phyloP scores from a whole-genome alignment of 106 monocot genomes.

The Acanthochlamys bracteata region DNA sequence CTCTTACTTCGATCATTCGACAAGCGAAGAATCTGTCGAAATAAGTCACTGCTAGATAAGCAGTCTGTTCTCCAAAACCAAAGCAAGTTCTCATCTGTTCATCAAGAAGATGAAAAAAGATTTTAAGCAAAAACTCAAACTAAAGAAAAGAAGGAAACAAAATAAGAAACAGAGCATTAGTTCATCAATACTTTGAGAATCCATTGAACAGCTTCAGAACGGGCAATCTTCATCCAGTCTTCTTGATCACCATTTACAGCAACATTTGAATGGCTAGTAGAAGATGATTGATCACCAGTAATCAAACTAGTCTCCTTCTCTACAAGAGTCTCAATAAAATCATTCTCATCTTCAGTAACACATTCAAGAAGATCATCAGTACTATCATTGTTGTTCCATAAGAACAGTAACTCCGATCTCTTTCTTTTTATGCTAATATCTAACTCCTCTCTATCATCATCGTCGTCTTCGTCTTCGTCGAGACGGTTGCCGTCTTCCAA shows the following conservation, averaged over 20 bases:
- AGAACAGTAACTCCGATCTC: not conserved
- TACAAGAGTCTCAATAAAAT: constrained; percentile 43
- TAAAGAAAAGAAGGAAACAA: constrained; percentile 4
- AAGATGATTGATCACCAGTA: not conserved
- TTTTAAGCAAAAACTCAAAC: not conserved
- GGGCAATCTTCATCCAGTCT: constrained; percentile 21
- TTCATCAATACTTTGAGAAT: constrained; percentile 35
- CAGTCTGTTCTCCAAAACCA: constrained; percentile 51
- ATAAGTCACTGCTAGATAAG: constrained; percentile 53
- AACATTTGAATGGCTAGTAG: too few relatives aligned
- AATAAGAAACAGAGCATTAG: not conserved
- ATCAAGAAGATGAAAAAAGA: not conserved
- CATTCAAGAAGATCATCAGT: not conserved
- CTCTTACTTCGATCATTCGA: constrained; percentile 49
- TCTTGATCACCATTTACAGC: not conserved
- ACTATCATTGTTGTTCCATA: constrained; percentile 16
- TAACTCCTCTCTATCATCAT: constrained; percentile 5
- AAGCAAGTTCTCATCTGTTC: constrained; percentile 41
- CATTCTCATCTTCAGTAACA: constrained; percentile 12
- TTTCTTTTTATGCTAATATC: not conserved
- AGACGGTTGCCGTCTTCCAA: constrained; percentile 31
- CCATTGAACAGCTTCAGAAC: constrained; percentile 50
- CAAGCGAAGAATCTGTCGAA: constrained; percentile 69
- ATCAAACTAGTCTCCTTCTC: constrained; percentile 32
- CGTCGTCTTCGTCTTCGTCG: constrained; percentile 24